These are phyloP conservation scores for Pneumocystis sp. DNA, from an alignment of 1,139 yeast genomes.

Conservation along the genomic window DNA sequence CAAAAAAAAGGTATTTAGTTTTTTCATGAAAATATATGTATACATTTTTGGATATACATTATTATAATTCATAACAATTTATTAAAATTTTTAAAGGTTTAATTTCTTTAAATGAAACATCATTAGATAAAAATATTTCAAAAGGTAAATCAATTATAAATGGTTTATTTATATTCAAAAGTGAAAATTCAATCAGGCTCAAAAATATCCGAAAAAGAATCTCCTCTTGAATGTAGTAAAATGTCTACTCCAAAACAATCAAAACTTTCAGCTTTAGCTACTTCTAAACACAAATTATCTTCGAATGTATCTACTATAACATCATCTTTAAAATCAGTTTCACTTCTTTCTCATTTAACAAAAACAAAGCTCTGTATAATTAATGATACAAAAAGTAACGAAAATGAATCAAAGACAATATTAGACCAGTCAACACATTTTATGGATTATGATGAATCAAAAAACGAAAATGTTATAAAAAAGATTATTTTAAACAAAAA, in stretches of 20 bases:
- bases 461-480: neutral
- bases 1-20: slow-evolving; percentile 12
- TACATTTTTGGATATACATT: neutral
- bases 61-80: neutral
- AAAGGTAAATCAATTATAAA: neutral
- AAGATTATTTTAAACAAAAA: neutral
- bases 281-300: neutral
- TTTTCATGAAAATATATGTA: neutral
- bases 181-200: neutral
- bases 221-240: neutral
- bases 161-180: neutral
- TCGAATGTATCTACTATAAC: neutral
- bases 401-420: neutral
- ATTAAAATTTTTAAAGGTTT: neutral
- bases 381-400: neutral
- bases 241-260: neutral
- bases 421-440: neutral
- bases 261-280: neutral
- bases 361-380: neutral
- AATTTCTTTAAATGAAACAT: neutral
- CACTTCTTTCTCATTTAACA: neutral
- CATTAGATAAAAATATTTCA: neutral
- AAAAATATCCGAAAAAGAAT: neutral
- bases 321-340: neutral
- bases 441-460: neutral